These are phyloP conservation scores for Penicillium sp. DNA, from an alignment of 2,329 filamentous ascomycete species.

Conservation along the genomic window DNA sequence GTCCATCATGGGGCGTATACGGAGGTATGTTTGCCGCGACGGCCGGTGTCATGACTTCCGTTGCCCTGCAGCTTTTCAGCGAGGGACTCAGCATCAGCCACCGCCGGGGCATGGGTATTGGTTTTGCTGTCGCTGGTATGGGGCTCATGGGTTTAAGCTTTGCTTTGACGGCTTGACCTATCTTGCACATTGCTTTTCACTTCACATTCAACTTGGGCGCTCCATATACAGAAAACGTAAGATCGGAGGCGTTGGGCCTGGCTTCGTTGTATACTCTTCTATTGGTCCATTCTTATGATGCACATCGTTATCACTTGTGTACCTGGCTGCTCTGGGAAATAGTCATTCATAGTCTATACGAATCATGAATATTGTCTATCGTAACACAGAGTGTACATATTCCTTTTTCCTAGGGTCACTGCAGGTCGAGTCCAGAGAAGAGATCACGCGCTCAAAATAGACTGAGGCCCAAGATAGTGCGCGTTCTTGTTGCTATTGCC, in stretches of 20 bases:
- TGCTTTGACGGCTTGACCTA: slow-evolving; percentile 62
- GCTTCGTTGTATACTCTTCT: not conserved
- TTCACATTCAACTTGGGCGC: slow-evolving; percentile 1
- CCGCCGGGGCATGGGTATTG: slow-evolving; percentile 34
- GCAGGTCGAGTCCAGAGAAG: too few relatives aligned
- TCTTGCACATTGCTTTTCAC: not conserved
- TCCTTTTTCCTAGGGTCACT: too few relatives aligned
- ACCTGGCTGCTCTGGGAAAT: not conserved
- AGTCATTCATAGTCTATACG: not conserved
- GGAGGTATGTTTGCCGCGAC: slow-evolving; percentile 75
- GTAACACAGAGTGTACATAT: not conserved
- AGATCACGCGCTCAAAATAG: too few relatives aligned
- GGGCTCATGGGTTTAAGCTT: slow-evolving; percentile 76
- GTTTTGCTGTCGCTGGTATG: slow-evolving; percentile 58
- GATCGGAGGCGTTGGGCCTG: slow-evolving; percentile 3
- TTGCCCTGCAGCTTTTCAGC: slow-evolving; percentile 80
- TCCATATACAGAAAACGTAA: slow-evolving; percentile 3
- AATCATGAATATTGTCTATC: not conserved
- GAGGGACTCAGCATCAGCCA: slow-evolving; percentile 74
- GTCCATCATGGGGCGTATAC: slow-evolving; percentile 51
- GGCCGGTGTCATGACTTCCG: slow-evolving; percentile 91
- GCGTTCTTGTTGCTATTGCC: too few relatives aligned
- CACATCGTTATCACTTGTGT: not conserved
- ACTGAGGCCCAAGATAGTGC: too few relatives aligned
- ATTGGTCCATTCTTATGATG: slow-evolving; percentile 3